Evolutionary conservation across 2,329 filamentous ascomycete genomes (phyloP).

Genomic region (Blumeria graminis): DNA sequence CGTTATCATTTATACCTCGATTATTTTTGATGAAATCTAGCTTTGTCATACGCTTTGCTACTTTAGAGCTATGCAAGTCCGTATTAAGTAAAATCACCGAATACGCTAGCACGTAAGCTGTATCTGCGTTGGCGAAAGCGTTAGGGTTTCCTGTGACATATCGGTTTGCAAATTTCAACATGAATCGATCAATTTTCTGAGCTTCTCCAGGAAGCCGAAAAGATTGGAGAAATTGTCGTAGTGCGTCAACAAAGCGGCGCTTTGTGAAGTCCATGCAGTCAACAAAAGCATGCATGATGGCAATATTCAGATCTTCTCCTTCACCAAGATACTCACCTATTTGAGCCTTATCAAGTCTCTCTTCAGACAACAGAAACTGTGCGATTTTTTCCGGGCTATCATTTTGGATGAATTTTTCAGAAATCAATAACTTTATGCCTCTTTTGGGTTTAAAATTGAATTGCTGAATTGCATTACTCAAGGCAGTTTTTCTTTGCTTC

Average conservation of each 20-base stretch:
- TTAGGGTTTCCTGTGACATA: conserved; percentile 91
- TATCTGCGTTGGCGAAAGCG: conserved; percentile 93
- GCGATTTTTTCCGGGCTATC: conserved; percentile 64
- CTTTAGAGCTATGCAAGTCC: conserved; percentile 75
- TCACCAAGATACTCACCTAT: conserved; percentile 90
- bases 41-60: conserved; percentile 69
- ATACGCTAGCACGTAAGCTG: conserved; percentile 85
- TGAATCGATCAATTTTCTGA: conserved; percentile 97
- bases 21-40: conserved; percentile 99
- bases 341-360: conserved; percentile 70
- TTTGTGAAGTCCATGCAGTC: conserved; percentile 85
- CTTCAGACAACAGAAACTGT: conserved; percentile 55
- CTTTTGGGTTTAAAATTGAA: conserved; percentile 98
- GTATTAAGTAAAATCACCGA: conserved; percentile 95
- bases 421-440: conserved; percentile 61
- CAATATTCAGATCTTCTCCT: conserved; percentile 77
- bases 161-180: conserved; percentile 94
- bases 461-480: conserved; percentile 66
- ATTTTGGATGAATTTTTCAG: conserved; percentile 69
- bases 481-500: conserved; percentile 78
- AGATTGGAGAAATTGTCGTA: conserved; percentile 77
- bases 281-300: conserved; percentile 96
- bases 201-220: conserved; percentile 90
- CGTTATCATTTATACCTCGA: conserved; percentile 88
- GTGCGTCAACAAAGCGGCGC: conserved; percentile 74